phyloP scores from a whole-genome alignment of 768 basidiomycete species.

The Cyclocybe aegerita region DNA sequence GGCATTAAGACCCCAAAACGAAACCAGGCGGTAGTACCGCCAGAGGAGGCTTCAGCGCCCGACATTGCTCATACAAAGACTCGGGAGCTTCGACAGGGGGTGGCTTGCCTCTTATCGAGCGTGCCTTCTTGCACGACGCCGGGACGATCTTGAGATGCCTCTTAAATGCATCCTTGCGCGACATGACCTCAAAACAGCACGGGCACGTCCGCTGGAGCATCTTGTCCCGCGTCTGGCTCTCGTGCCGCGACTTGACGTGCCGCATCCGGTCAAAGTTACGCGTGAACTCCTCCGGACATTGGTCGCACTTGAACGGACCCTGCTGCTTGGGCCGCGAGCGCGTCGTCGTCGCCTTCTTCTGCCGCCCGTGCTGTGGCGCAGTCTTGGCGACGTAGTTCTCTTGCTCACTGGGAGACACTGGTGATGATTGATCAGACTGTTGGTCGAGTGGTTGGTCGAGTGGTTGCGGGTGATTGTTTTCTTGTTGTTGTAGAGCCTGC shows the following conservation, averaged over 20 bases:
- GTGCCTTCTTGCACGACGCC: conserved; percentile 2
- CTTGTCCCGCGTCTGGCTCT: conserved; percentile 2
- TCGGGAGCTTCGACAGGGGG: neutral
- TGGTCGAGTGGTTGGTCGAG: no score
- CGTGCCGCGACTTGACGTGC: conserved; percentile 16
- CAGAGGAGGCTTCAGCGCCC: conserved; percentile 2
- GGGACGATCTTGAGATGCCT: conserved; percentile 10
- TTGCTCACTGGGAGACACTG: neutral
- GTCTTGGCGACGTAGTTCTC: neutral
- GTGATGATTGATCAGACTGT: no score
- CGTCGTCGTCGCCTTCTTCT: neutral
- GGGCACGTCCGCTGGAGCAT: conserved; percentile 13
- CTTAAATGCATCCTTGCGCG: conserved; percentile 11
- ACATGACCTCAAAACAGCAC: conserved; percentile 10
- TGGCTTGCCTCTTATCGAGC: neutral
- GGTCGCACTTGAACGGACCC: conserved; percentile 8
- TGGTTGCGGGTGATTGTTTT: no score
- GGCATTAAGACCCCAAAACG: no score
- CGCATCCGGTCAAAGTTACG: conserved; percentile 18
- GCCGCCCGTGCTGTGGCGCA: neutral
- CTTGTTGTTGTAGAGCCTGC: no score
- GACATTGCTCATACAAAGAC: neutral
- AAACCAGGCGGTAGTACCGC: neutral
- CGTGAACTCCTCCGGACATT: conserved; percentile 16
- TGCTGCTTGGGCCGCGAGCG: neutral